Conservation (phyloP, 1,139 yeast species). For the Candida smagusa region DNA sequence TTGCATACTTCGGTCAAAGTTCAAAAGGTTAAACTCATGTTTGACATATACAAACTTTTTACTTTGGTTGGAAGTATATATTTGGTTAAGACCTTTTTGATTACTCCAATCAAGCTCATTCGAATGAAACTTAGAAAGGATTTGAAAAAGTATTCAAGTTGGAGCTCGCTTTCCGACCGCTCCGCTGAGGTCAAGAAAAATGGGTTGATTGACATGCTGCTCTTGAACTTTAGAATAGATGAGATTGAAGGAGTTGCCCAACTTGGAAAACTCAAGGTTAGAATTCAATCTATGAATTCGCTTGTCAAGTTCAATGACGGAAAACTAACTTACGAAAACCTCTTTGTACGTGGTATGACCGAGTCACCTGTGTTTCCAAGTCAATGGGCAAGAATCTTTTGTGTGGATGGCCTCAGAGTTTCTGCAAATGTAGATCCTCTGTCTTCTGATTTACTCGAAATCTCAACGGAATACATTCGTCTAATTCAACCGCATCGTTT, state of each 20-base stretch:
- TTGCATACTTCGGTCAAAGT: conserved; percentile 27
- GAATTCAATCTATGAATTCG: conserved; percentile 11
- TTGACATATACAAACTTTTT: conserved; percentile 51
- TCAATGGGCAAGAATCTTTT: conserved; percentile 50
- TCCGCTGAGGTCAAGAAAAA: conserved; percentile 2
- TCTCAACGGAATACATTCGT: conserved; percentile 30
- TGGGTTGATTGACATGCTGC: conserved; percentile 11
- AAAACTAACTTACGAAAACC: conserved; percentile 21
- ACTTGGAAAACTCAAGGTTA: conserved; percentile 18
- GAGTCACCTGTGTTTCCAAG: conserved; percentile 49
- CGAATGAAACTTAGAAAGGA: conserved; percentile 24
- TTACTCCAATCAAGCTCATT: conserved; percentile 31
- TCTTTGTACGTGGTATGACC: conserved; percentile 46
- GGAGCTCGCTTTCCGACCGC: conserved; percentile 7
- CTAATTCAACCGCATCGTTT: conserved; percentile 50
- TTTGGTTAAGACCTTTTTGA: conserved; percentile 45
- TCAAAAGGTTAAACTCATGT: conserved; percentile 29
- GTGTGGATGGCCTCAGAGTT: conserved; percentile 37
- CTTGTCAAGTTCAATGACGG: conserved; percentile 17
- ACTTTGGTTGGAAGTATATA: conserved; percentile 53
- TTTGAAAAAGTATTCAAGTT: conserved; percentile 17
- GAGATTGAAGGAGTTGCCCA: neutral
- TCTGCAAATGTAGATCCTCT: conserved; percentile 16
- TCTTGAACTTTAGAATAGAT: conserved; percentile 18
- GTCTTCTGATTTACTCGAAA: conserved; percentile 14